Base-by-base conservation (phyloP, 1,139 yeast species). In the Eremothecium gossypii region DNA sequence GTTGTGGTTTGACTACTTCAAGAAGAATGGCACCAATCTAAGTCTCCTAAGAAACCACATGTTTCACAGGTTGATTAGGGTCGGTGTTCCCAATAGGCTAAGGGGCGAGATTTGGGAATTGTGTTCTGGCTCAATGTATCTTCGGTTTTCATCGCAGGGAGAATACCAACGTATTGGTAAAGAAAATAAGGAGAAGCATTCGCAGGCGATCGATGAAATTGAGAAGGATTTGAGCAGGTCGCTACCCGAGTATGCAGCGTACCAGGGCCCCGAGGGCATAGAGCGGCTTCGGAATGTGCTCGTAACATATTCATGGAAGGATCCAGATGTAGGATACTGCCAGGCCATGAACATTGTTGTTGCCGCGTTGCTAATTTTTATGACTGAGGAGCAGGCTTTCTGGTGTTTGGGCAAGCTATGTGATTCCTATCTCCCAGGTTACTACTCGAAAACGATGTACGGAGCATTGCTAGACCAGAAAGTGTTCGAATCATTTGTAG, bases 301-400 rank as follows among this genome's bases (percentile, higher is more conserved):
- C 48, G 83, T 93, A 0, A 96, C 96, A 0, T 93, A 87, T 57
- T 85, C 96, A 0, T 91, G 97, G 97, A 85, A 84, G 54, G 87
- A 89, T 58, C 96, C 96, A 0, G 96, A 91, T 41, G 86, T 93
- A 17, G 99, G 99, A 0, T 93, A 93, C 63, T 93, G 99, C 61
- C 98, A 93, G 61, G 98, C 98, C 1, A 93, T 93, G 99, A 93
- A 93, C 60, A 93, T 93, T 45, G 96, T 93, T 7, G 85, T 82
- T 1, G 99, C 99, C 1, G 96, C 96, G 0, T 66, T 93, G 42
- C 69, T 93, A 46, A 91, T 93, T 42, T 89, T 83, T 61, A 89
- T 87, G 83, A 83, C 94, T 7, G 98, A 93, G 61, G 98, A 91
- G 51, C 98, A 93, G 63, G 97, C 96, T 0, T 93, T 87, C 58